Evolutionary conservation across 2,329 filamentous ascomycete species (phyloP).

Genomic region (Hypoxylon sp.): DNA sequence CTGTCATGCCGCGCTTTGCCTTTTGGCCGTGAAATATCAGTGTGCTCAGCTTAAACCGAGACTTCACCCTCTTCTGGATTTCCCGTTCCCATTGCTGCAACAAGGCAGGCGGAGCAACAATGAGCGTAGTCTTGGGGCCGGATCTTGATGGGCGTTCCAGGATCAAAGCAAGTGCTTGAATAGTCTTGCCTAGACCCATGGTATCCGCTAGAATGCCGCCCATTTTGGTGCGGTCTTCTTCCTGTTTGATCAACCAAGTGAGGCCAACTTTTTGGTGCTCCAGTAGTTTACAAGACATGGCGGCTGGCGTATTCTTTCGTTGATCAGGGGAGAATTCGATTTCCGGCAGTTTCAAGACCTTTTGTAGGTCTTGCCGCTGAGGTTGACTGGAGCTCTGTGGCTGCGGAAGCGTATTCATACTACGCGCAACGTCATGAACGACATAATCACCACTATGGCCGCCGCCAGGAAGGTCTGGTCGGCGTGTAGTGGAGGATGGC

Average conservation of each 20-base stretch:
- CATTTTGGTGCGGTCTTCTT: slow-evolving; percentile 47
- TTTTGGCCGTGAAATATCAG: slow-evolving; percentile 48
- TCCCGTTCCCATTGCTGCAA: slow-evolving; percentile 53
- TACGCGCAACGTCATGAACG: neutral
- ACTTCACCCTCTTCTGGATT: slow-evolving; percentile 51
- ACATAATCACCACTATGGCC: neutral
- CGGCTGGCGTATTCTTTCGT: slow-evolving; percentile 43
- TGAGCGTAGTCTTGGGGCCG: slow-evolving; percentile 50
- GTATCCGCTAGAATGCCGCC: slow-evolving; percentile 54
- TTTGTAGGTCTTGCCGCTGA: slow-evolving; percentile 34
- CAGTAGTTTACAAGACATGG: slow-evolving; percentile 48
- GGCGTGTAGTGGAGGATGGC: neutral
- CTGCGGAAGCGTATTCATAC: neutral
- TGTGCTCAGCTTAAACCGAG: slow-evolving; percentile 48
- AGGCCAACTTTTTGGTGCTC: slow-evolving; percentile 52
- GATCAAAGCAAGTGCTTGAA: slow-evolving; percentile 53
- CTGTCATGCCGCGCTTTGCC: slow-evolving; percentile 43
- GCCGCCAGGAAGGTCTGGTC: neutral
- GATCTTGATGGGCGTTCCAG: slow-evolving; percentile 47
- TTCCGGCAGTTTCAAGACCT: slow-evolving; percentile 44
- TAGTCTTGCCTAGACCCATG: slow-evolving; percentile 54
- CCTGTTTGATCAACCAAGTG: slow-evolving; percentile 53
- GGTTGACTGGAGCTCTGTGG: neutral
- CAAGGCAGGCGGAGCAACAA: slow-evolving; percentile 50
- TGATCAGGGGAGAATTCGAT: slow-evolving; percentile 42